Percentiles rank a stretch among this genome's conserved stretches.
Conservation (phyloP, 1,284 basidiomycete genomes). For the Heterobasidion irregulare region DNA sequence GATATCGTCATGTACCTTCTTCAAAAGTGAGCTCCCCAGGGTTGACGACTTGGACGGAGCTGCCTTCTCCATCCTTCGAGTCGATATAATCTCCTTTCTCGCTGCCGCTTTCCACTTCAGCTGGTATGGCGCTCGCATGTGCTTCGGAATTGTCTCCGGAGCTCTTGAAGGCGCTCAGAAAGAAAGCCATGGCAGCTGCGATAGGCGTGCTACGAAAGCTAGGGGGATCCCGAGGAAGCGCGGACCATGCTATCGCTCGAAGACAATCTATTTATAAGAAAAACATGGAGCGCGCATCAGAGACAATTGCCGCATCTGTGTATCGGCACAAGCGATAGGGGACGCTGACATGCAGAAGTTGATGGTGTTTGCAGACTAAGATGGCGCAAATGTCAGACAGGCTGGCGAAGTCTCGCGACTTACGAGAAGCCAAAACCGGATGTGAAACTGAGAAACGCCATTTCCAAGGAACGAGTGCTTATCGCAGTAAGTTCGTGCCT, state of each 20-base stretch:
- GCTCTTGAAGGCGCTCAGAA: neutral
- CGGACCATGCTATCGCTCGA: neutral
- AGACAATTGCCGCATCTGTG: neutral
- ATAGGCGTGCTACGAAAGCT: too few relatives aligned
- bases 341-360: too few relatives aligned
- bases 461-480: too few relatives aligned
- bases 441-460: too few relatives aligned
- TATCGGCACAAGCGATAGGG: neutral
- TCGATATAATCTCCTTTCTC: neutral
- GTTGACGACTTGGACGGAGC: neutral
- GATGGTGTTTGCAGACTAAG: too few relatives aligned
- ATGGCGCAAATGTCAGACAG: neutral
- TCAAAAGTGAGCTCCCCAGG: conserved; percentile 7
- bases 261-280: neutral
- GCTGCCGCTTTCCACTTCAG: neutral
- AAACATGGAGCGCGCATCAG: neutral
- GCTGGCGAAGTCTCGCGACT: neutral
- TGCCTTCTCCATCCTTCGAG: neutral
- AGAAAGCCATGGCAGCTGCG: neutral
- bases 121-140: neutral
- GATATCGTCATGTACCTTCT: neutral
- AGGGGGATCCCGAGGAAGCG: too few relatives aligned
- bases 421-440: too few relatives aligned
- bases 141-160: neutral
- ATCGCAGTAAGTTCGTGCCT: too few relatives aligned